phyloP scores from a whole-genome alignment of 345 rosid species.

The Linum lewisii region DNA sequence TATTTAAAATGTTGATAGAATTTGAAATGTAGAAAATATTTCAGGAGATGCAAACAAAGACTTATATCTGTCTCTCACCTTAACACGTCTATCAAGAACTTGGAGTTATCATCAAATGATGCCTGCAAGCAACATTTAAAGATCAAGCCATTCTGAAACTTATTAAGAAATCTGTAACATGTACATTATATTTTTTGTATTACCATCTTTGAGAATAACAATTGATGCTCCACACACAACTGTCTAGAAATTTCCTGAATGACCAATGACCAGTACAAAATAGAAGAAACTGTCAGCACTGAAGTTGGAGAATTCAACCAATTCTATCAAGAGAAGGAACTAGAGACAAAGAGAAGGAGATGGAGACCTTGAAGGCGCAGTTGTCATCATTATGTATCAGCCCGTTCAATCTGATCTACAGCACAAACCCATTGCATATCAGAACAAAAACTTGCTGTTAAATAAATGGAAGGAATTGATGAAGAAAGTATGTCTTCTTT shows the following conservation, averaged over 20 bases:
- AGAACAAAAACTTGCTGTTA: background rate
- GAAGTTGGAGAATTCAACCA: background rate
- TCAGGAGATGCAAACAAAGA: background rate
- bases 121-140: conserved; percentile 42
- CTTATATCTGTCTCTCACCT: conserved; percentile 35
- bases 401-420: conserved; percentile 86
- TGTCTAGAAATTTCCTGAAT: conserved; percentile 85
- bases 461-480: no score
- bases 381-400: conserved; percentile 76
- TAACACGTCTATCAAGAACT: conserved; percentile 76
- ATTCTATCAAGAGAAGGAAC: background rate
- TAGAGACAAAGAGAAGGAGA: background rate
- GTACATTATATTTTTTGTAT: conserved; percentile 1
- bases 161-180: conserved; percentile 2
- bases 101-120: conserved; percentile 85
- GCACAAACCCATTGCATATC: conserved; percentile 8
- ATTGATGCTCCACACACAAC: conserved; percentile 70
- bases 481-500: background rate
- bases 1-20: conserved; percentile 5
- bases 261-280: conserved; percentile 12
- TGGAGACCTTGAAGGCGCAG: conserved; percentile 65
- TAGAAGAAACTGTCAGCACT: background rate
- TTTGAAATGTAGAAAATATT: background rate
- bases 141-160: conserved; percentile 12
- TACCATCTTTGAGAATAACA: conserved; percentile 86